phyloP scores from a whole-genome alignment of 2,329 filamentous ascomycete species.

The Decorospora gaudefroyi region DNA sequence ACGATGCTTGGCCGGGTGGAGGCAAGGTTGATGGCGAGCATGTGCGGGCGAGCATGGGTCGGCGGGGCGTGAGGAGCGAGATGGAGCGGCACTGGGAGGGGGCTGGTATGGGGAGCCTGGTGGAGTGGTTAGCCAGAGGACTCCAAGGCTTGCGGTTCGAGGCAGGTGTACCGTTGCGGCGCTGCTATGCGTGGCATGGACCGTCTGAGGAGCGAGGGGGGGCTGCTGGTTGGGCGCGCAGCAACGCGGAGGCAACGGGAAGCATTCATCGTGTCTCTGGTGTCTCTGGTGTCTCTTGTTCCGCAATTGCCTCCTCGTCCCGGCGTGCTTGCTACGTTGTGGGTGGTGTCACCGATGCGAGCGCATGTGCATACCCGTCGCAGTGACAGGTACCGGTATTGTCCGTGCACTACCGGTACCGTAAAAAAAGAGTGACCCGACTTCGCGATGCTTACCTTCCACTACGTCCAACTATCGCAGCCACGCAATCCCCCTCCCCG shows the following conservation, averaged over 20 bases:
- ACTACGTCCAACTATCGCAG: neutral
- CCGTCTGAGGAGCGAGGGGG: slow-evolving; percentile 29
- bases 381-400: slow-evolving; percentile 17
- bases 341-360: neutral
- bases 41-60: slow-evolving; percentile 31
- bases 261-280: slow-evolving; percentile 41
- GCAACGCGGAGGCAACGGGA: slow-evolving; percentile 38
- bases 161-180: slow-evolving; percentile 28
- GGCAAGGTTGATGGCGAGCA: slow-evolving; percentile 23
- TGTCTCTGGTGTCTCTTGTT: no score
- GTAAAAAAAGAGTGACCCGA: slow-evolving; percentile 38
- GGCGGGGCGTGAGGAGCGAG: slow-evolving; percentile 36
- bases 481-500: neutral
- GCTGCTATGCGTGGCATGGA: slow-evolving; percentile 20
- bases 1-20: slow-evolving; percentile 23
- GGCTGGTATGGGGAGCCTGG: slow-evolving; percentile 13
- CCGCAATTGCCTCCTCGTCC: slow-evolving; percentile 3
- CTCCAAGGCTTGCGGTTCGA: neutral
- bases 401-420: slow-evolving; percentile 43
- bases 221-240: slow-evolving; percentile 26
- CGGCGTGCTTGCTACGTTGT: neutral
- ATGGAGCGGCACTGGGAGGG: slow-evolving; percentile 28
- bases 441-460: neutral
- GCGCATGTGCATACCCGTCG: slow-evolving; percentile 7
- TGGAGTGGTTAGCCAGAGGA: neutral